These are phyloP conservation scores for Aeminium ludgeri DNA, from an alignment of 495 filamentous ascomycete genomes.

Conservation along the genomic window DNA sequence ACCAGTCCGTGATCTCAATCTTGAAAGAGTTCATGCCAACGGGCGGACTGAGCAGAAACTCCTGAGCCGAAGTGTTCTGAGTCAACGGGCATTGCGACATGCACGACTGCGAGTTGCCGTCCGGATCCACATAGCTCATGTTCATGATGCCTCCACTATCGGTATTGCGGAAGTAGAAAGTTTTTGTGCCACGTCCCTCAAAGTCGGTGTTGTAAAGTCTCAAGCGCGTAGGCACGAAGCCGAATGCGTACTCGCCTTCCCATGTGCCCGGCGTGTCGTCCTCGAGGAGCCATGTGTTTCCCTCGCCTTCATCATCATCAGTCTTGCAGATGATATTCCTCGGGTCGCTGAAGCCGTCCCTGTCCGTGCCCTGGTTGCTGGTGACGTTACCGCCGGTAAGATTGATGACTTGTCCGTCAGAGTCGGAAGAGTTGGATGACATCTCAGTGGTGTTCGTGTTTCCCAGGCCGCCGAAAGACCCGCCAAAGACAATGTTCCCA, in stretches of 20 bases:
- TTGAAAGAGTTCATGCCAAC: conserved; percentile 81
- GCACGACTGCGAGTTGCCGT: conserved; percentile 46
- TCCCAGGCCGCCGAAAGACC: conserved; percentile 77
- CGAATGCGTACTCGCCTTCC: conserved; percentile 67
- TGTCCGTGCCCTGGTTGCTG: conserved; percentile 40
- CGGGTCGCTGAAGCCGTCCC: conserved; percentile 56
- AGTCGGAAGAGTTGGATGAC: conserved; percentile 19
- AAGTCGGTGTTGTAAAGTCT: conserved; percentile 79
- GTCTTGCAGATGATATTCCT: conserved; percentile 74
- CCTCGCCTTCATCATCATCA: conserved; percentile 41
- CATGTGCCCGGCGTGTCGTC: conserved; percentile 71
- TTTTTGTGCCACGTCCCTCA: conserved; percentile 71
- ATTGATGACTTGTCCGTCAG: conserved; percentile 61
- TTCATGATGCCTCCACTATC: conserved; percentile 92
- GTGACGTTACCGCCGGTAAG: conserved; percentile 59
- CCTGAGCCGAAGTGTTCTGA: conserved; percentile 48
- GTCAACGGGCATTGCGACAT: conserved; percentile 68
- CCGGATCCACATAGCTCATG: conserved; percentile 70
- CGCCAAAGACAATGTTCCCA: conserved; percentile 80
- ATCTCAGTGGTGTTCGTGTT: conserved; percentile 47
- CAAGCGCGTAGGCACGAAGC: conserved; percentile 68
- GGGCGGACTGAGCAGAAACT: conserved; percentile 76
- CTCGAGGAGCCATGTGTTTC: conserved; percentile 67
- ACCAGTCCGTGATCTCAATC: conserved; percentile 71
- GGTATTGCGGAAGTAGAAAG: conserved; percentile 64